Evolutionary conservation across 2,329 filamentous ascomycete species (phyloP).

Genomic region (Metarhizium rileyi): DNA sequence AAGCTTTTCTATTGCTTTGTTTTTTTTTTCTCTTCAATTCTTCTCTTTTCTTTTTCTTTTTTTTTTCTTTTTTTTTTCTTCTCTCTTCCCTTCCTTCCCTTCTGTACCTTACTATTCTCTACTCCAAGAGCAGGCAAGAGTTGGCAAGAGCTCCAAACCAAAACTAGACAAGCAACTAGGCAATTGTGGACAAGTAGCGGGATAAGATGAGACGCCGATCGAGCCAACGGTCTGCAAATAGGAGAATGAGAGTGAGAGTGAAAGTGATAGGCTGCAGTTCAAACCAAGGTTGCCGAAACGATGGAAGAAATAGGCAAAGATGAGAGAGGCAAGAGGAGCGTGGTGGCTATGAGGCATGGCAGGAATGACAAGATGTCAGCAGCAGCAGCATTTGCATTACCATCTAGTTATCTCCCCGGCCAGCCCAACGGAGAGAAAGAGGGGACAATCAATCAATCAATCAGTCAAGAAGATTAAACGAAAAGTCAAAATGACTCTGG

Average conservation of each 20-base stretch:
- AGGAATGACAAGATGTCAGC: slow-evolving; percentile 4
- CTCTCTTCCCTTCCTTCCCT: no score
- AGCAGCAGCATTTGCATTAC: slow-evolving; percentile 2
- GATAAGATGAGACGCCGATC: neutral
- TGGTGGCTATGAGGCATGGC: neutral
- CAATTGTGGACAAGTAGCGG: neutral
- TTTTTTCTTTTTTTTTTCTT: no score
- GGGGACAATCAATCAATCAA: neutral
- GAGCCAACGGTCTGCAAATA: neutral
- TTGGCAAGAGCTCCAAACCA: neutral
- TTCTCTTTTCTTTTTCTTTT: no score
- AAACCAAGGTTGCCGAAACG: neutral
- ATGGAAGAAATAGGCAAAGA: neutral
- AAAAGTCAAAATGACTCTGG: neutral
- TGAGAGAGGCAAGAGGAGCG: neutral
- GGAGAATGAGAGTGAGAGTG: neutral
- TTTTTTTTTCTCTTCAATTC: no score
- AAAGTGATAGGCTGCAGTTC: neutral
- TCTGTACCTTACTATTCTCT: no score
- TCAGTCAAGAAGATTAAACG: neutral
- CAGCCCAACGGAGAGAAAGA: no score
- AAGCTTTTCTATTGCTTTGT: neutral
- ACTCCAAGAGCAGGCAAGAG: neutral
- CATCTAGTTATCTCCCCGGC: neutral
- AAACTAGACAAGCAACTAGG: neutral